Evolutionary conservation across 306 rosid genomes (phyloP), one percentile per base, ranked within the genome.

Genomic region (Rosa chinensis): DNA sequence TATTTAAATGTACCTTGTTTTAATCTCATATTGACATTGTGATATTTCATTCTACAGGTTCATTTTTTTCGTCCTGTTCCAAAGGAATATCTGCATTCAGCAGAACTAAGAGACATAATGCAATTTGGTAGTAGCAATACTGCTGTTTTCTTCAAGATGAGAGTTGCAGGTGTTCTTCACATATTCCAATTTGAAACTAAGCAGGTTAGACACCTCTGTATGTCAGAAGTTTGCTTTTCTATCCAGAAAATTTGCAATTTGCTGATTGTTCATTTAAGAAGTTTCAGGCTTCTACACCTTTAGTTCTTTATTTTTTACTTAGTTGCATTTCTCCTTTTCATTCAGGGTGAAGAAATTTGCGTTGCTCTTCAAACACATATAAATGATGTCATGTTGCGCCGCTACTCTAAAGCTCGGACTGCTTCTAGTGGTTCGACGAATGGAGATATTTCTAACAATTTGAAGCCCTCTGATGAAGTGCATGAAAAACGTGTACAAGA

Each of bases 51-150:
- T 69, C 77, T 43, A 10, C 70, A 94, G 98, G 92, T 92, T 78
- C 97, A 94, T 81, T 94, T 94, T 90, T 94, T 94, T 56, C 98
- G 97, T 73, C 98, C 98, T 7, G 86, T 94, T 83, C 98, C 98
- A 2, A 94, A 94, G 86, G 98, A 94, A 75, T 94, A 94, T 84
- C 80, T 94, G 77, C 97, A 94, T 81, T 94, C 98, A 55, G 98
- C 98, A 49, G 98, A 94, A 78, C 86, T 94, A 81, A 91, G 97
- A 86, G 98, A 94, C 79, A 94, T 94, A 86, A 94, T 92, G 97
- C 98, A 94, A 83, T 94, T 94, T 39, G 98, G 98, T 74, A 94
- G 97, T 74, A 94, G 98, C 88, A 94, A 94, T 61, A 88, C 97
- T 80, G 98, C 98, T 12, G 98, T 94, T 78, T 94, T 94, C 84